A percentile compares a stretch with the other conserved stretches of the same genome.
Conservation (phyloP, 2,329 filamentous ascomycete genomes). For the Trichoderma guizhouense region DNA sequence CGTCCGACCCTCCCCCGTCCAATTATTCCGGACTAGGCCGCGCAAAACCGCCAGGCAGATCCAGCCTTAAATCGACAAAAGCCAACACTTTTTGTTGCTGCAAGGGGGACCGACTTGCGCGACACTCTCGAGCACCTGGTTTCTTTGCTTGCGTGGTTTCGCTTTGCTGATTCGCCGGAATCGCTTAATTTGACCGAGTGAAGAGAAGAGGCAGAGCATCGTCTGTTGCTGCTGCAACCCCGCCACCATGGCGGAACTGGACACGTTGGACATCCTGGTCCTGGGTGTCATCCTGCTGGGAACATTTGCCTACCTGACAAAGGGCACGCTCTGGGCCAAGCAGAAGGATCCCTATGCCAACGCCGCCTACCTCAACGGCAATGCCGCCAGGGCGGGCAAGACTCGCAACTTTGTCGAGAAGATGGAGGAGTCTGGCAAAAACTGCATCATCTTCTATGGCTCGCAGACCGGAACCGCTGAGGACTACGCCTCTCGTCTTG, state of each 20-base stretch:
- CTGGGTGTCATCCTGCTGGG: slow-evolving; percentile 80
- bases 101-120: not conserved
- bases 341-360: slow-evolving; percentile 84
- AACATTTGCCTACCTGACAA: slow-evolving; percentile 94
- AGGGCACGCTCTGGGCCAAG: slow-evolving; percentile 89
- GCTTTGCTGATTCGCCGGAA: not conserved
- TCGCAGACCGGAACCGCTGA: slow-evolving; percentile 98
- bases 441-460: slow-evolving; percentile 97
- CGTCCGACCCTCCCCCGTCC: not conserved
- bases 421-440: slow-evolving; percentile 92
- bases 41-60: not conserved
- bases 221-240: slow-evolving; percentile 16
- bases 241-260: slow-evolving; percentile 84
- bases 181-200: not conserved
- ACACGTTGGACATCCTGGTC: slow-evolving; percentile 92
- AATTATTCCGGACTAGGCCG: slow-evolving; percentile 1
- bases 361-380: slow-evolving; percentile 61
- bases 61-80: slow-evolving; percentile 12
- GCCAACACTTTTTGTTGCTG: not conserved
- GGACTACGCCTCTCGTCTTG: slow-evolving; percentile 92
- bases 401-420: slow-evolving; percentile 92
- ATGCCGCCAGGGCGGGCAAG: slow-evolving; percentile 72
- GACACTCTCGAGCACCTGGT: not conserved
- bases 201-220: not conserved
- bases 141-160: not conserved